Base-by-base conservation (phyloP, 257 asterid genomes). In the Dorcoceras hygrometricum region DNA sequence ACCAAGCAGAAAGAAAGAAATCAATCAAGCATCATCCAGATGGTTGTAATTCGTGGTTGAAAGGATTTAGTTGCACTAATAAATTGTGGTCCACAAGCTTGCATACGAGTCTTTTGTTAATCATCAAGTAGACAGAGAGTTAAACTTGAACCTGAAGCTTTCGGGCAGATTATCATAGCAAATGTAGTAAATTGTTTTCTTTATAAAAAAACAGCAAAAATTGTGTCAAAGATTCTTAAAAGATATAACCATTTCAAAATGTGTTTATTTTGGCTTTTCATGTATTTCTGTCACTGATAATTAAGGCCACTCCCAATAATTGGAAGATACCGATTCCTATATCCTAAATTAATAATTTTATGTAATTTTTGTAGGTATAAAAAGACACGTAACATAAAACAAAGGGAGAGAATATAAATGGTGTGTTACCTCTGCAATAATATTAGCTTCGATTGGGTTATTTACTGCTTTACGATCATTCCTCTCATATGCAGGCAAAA, bases 371-470 rank as follows among this genome's bases (percentile, higher is more conserved):
- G 24, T 62, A 2, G 28, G 23, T 9, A 22, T 31, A 9, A 20
- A 28, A 14, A 34, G 66, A 62, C 48, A 31, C 36, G 4, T 36
- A 10, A 10, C 48, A 36, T 32, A 62, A 32, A 62, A 62, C 29
- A 27, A 27, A 50, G 66, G 29, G 65, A 59, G 65, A 67, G 32
- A 20, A 56, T 32, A 68, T 54, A 57, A 66, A 1, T 76, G 22
- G 39, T 39, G 66, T 55, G 68, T 77, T 78, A 93, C 97, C 92
- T 85, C 89, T 48, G 86, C 81, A 75, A 88, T 78, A 68, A 93
- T 86, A 79, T 74, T 72, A 20, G 96, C 97, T 80, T 93, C 99
- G 46, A 75, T 73, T 46, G 95, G 96, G 75, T 90, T 93, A 74
- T 83, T 93, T 57, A 88, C 67, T 57, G 84, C 80, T 78, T 86